phyloP scores from a whole-genome alignment of 2,329 filamentous ascomycete species.

The Verticillium dahliae region DNA sequence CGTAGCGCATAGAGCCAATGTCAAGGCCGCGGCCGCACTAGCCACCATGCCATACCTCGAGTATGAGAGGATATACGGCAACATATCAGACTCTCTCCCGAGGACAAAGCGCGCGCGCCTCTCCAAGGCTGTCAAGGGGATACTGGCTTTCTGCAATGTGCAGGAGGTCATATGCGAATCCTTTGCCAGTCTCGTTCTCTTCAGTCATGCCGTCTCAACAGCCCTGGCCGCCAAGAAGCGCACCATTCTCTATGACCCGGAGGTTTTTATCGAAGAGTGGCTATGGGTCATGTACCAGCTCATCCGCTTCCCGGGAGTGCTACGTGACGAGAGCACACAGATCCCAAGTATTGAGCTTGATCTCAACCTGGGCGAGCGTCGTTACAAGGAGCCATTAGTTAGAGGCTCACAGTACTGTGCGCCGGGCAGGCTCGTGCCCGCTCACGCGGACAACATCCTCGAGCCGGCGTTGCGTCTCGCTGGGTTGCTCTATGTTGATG shows the following conservation, averaged over 20 bases:
- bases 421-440: not conserved
- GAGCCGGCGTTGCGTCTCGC: constrained; percentile 21
- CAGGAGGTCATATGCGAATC: constrained; percentile 14
- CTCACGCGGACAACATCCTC: constrained; percentile 9
- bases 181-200: constrained; percentile 18
- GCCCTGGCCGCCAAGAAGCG: constrained; percentile 10
- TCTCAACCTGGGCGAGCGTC: not conserved
- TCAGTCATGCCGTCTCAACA: constrained; percentile 16
- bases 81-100: constrained; percentile 16
- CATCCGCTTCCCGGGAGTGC: constrained; percentile 16
- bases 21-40: constrained; percentile 25
- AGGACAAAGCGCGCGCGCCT: constrained; percentile 8
- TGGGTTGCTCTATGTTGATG: constrained; percentile 23
- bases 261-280: constrained; percentile 23
- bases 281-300: constrained; percentile 20
- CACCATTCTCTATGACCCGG: constrained; percentile 18
- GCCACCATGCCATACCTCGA: constrained; percentile 23
- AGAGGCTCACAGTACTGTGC: not conserved
- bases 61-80: constrained; percentile 16
- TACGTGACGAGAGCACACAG: constrained; percentile 11
- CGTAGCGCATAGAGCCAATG: constrained; percentile 21
- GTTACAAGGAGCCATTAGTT: not conserved
- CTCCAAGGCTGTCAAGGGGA: constrained; percentile 7
- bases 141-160: constrained; percentile 17
- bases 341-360: not conserved